phyloP scores from a whole-genome alignment of 768 basidiomycete species.

The Gelatoporia subvermispora region DNA sequence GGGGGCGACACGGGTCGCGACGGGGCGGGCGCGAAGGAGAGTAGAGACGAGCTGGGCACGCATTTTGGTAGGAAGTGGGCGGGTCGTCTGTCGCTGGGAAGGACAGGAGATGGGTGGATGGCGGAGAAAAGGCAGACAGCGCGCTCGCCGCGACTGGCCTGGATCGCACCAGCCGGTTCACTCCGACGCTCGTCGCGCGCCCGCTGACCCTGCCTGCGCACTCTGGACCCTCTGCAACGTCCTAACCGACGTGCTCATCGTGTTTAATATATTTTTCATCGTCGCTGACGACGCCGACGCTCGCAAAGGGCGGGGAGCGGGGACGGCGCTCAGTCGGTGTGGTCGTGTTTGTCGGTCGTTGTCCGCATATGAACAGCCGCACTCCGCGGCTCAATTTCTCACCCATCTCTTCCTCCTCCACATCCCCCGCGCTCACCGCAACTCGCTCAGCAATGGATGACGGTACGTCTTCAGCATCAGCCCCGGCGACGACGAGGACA shows the following conservation, averaged over 20 bases:
- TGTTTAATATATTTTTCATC: neutral
- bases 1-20: conserved; percentile 32
- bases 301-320: neutral
- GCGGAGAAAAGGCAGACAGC: conserved; percentile 12
- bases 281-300: neutral
- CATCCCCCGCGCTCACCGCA: conserved; percentile 19
- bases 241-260: neutral
- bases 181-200: conserved; percentile 15
- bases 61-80: conserved; percentile 34
- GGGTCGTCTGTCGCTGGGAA: no score
- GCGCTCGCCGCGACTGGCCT: conserved; percentile 3
- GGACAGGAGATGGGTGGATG: conserved; percentile 5
- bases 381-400: conserved; percentile 10
- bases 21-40: conserved; percentile 59
- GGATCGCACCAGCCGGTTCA: conserved; percentile 21
- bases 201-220: conserved; percentile 1
- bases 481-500: conserved; percentile 54
- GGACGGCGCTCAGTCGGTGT: conserved; percentile 12
- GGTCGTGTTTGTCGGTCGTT: conserved; percentile 18
- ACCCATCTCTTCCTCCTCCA: conserved; percentile 18
- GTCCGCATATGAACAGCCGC: conserved; percentile 10
- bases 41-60: conserved; percentile 55
- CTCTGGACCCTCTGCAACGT: neutral
- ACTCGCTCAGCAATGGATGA: conserved; percentile 46
- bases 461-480: conserved; percentile 83